Evolutionary conservation across 768 basidiomycete species (phyloP), one percentile per base, ranked within the genome.

Genomic region (Leucogyrophana mollusca): DNA sequence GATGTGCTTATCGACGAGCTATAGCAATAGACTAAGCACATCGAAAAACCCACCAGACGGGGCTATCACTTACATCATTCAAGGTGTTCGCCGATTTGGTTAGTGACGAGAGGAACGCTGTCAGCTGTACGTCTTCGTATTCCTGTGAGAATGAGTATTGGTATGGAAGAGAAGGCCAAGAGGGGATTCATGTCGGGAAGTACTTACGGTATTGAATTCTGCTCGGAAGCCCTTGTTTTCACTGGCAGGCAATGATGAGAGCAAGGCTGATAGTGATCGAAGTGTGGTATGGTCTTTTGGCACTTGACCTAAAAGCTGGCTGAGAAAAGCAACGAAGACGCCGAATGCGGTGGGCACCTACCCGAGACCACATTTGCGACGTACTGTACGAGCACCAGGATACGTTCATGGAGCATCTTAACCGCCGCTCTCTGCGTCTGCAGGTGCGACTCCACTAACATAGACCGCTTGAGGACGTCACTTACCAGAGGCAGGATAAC

Each of bases 351-450:
- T 11, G 22, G 37, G n/a, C 10, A 52, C 76, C 33, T 55, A 88
- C 93, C 87, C 62, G 82, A 76, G 39, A 90, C 74, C 14, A 87
- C 87, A 18, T 82, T 82, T 3, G 78, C 67, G 25, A 98, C 82
- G 65, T 99, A 98, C 62, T 85, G 79, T n/a, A 92, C 82, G 8
- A 99, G 78, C 5, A 94, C 71, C 40, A 84, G 53, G 40, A 98
- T 90, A 40, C 96, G 83, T 54, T 96, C 93, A 57, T 94, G 85
- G 44, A 99, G 76, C 96, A 98, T 98, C 62, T 92, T 87, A 44
- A 99, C 86, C 9, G 96, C 96, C 40, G 94, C 91, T 52, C 94
- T 78, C 67, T 97, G 94, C 2, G 94, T 87, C 48, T 88, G 85
- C 40, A 98, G 71, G 69, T 93, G 87, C 0, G 90, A 88, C 57